These are phyloP conservation scores for Lentinula aciculospora DNA, from an alignment of 768 basidiomycete genomes.

Conservation along the genomic window DNA sequence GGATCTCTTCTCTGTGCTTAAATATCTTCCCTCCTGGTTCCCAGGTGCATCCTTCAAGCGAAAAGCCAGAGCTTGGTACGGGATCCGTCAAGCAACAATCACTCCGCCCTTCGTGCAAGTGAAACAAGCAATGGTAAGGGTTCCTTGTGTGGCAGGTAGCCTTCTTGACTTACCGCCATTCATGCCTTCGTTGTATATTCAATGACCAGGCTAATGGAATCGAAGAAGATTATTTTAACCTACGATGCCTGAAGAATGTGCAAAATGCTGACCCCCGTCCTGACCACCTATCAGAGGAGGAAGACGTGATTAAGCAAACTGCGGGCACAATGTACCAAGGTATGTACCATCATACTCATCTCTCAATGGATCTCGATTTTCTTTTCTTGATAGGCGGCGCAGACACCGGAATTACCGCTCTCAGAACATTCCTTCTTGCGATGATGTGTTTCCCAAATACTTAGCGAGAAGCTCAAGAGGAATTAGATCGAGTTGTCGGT, in stretches of 20 bases:
- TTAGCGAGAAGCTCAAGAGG: not conserved
- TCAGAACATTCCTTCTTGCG: not conserved
- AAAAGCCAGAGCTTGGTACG: too few species aligned
- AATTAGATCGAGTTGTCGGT: not conserved
- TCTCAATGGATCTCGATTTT: too few species aligned
- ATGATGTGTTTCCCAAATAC: not conserved
- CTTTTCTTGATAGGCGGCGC: not conserved
- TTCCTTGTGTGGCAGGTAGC: too few species aligned
- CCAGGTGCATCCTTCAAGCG: too few species aligned
- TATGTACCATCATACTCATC: not conserved
- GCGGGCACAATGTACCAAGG: constrained; percentile 4
- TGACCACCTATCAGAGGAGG: not conserved
- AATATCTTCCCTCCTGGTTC: too few species aligned
- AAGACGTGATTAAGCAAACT: constrained; percentile 3
- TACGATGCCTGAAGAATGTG: not conserved
- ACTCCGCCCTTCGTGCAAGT: too few species aligned
- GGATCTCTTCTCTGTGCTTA: too few species aligned
- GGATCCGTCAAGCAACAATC: too few species aligned
- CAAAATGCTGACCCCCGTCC: not conserved
- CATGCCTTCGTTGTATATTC: too few species aligned
- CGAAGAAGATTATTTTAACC: not conserved
- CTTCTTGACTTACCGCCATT: too few species aligned
- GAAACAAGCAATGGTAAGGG: too few species aligned
- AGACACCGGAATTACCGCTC: not conserved
- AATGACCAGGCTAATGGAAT: not conserved